Base-by-base conservation (phyloP, 768 basidiomycete genomes). In the Xerocomellus intermedius region DNA sequence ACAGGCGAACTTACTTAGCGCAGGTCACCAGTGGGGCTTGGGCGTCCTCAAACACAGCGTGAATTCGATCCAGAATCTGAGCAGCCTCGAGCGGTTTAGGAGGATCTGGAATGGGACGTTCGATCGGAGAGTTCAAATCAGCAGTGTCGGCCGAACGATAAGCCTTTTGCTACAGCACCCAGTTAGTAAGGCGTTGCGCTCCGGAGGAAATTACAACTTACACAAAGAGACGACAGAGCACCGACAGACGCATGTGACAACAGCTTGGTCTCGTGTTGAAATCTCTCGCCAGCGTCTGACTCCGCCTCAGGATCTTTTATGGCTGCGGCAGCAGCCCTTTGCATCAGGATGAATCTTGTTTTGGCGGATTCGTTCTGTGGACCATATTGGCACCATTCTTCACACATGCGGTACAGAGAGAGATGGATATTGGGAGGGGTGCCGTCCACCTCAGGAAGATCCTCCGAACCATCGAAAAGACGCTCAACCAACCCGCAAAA, bases 341-440 rank as follows among this genome's bases (percentile, higher is more conserved):
- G 84, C 83, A 94, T 93, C 52, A 80, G 64, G 24, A 82, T 78
- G 41, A 87, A 73, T 45, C 89, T 80, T 50, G 85, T 87, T 68
- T 84, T 87, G 37, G 82, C 80, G n/a, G 75, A 72, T 57, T 93
- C 90, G 1, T 83, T 79, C 62, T 90, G 85, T 30, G 84, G 80
- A 6, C 91, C 94, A 43, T 89, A 77, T 64, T 91, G 86, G 69
- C 94, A 96, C 94, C 94, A 97, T 63, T 94, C 92, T 70, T 95
- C 92, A 61, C 92, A 94, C 37, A 93, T 75, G 33, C 87, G 83
- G 71, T 91, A 96, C 32, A 96, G 72, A 3, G 86, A 80, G 8
- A 94, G 78, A 64, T 92, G 84, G 75, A 86, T 86, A 54, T 89
- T 82, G 5, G 80, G 75, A 2, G 89, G 85, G 48, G 90, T 82